A percentile compares a stretch with the other conserved stretches of the same genome.
phyloP scores from a whole-genome alignment of 345 rosid genomes.

The Zanthoxylum bungeanum region DNA sequence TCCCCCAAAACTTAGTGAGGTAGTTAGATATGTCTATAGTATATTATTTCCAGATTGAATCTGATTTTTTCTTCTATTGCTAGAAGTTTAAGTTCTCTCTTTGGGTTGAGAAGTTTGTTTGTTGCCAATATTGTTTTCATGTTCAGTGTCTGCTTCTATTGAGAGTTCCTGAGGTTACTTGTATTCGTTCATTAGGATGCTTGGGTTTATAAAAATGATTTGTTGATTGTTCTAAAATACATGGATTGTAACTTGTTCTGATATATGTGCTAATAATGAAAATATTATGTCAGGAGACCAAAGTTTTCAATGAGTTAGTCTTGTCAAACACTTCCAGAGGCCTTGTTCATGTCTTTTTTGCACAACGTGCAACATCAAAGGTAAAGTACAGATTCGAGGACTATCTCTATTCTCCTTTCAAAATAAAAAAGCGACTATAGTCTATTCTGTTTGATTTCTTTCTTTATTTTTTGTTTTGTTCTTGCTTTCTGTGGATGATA shows the following conservation, averaged over 20 bases:
- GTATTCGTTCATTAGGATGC: not conserved
- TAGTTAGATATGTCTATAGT: slow-evolving; percentile 1
- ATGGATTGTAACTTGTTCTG: too few relatives aligned
- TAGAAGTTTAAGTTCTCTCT: not conserved
- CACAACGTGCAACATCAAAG: slow-evolving; percentile 86
- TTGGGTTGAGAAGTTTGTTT: slow-evolving; percentile 3
- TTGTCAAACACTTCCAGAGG: slow-evolving; percentile 71
- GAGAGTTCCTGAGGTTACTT: not conserved
- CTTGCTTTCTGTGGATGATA: slow-evolving; percentile 4
- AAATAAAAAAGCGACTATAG: too few relatives aligned
- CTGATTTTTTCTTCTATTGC: slow-evolving; percentile 6
- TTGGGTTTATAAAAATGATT: slow-evolving; percentile 4
- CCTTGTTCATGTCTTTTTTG: slow-evolving; percentile 87
- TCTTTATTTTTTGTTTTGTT: not conserved
- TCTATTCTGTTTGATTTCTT: too few relatives aligned
- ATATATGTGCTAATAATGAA: too few relatives aligned
- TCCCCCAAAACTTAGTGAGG: not conserved
- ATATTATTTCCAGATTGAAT: not conserved
- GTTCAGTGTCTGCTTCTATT: not conserved
- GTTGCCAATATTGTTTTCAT: not conserved
- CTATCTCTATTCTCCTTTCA: too few relatives aligned
- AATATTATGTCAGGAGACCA: slow-evolving; percentile 77
- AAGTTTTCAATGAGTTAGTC: slow-evolving; percentile 68
- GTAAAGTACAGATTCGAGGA: slow-evolving; percentile 32
- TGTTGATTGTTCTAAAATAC: not conserved